These are phyloP conservation scores for Piromyces finnis DNA, from an alignment of 192 early-diverging fungal species.

Conservation along the genomic window DNA sequence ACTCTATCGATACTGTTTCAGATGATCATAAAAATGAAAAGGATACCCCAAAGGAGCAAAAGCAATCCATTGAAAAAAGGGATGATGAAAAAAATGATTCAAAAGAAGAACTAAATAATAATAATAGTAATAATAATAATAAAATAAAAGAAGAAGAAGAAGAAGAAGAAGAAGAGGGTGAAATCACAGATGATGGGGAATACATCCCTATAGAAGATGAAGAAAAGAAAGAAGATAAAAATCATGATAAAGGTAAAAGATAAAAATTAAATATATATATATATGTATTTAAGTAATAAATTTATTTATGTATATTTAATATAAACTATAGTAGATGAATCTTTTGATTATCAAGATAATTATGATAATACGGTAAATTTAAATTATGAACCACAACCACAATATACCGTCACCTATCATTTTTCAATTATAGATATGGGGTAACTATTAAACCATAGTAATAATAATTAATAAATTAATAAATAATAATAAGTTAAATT, in stretches of 20 bases:
- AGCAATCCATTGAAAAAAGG: not conserved
- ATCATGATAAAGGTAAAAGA: not conserved
- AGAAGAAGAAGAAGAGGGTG: not conserved
- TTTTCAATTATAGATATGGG: not conserved
- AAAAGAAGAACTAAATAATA: not conserved
- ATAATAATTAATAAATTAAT: too few species aligned
- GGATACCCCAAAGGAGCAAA: not conserved
- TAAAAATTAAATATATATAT: not conserved
- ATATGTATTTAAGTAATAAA: too few species aligned
- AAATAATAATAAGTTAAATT: too few species aligned
- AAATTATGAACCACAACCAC: not conserved
- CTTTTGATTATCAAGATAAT: not conserved
- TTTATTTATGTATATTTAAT: too few species aligned
- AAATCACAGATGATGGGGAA: not conserved
- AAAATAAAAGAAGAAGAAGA: not conserved
- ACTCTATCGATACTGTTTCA: too few species aligned
- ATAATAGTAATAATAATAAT: not conserved
- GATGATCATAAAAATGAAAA: not conserved
- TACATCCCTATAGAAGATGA: not conserved
- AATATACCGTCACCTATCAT: not conserved
- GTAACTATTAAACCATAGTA: not conserved
- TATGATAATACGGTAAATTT: not conserved
- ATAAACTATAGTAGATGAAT: too few species aligned
- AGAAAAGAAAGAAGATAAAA: not conserved
- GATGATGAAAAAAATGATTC: not conserved